Evolutionary conservation across 495 filamentous ascomycete genomes (phyloP).

Genomic region (Choiromyces venosus): DNA sequence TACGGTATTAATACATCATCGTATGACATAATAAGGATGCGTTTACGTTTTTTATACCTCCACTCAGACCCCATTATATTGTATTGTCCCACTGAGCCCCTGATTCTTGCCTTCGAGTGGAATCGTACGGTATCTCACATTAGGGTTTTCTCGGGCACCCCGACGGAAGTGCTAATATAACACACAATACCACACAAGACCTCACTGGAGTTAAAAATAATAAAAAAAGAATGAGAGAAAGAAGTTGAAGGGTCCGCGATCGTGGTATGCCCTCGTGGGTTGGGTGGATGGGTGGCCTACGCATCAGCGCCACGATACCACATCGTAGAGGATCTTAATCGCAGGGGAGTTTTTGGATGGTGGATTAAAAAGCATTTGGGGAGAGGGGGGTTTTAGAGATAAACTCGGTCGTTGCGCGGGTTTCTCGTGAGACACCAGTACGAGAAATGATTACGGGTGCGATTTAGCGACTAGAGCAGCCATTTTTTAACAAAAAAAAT

Average conservation of each 20-base stretch:
- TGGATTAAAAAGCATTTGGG: neutral
- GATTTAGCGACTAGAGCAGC: neutral
- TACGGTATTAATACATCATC: too few species aligned
- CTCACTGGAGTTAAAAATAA: too few species aligned
- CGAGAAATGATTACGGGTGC: neutral
- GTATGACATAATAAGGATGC: too few species aligned
- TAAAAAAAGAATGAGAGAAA: too few species aligned
- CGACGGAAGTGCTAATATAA: neutral
- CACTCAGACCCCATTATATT: neutral
- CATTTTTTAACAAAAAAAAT: too few species aligned
- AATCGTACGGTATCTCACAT: too few species aligned
- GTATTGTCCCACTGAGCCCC: too few species aligned
- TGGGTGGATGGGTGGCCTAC: neutral
- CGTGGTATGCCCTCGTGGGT: neutral
- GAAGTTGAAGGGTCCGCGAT: neutral
- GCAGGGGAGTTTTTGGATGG: neutral
- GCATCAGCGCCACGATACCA: too few species aligned
- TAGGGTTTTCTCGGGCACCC: neutral
- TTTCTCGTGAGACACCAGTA: neutral
- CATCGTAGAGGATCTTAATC: neutral
- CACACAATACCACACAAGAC: neutral
- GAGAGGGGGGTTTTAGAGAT: neutral
- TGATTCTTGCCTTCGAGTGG: too few species aligned
- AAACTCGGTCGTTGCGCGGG: neutral
- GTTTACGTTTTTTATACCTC: neutral